These are phyloP conservation scores for Camelina neglecta DNA, from an alignment of 345 rosid species.

Conservation along the genomic window DNA sequence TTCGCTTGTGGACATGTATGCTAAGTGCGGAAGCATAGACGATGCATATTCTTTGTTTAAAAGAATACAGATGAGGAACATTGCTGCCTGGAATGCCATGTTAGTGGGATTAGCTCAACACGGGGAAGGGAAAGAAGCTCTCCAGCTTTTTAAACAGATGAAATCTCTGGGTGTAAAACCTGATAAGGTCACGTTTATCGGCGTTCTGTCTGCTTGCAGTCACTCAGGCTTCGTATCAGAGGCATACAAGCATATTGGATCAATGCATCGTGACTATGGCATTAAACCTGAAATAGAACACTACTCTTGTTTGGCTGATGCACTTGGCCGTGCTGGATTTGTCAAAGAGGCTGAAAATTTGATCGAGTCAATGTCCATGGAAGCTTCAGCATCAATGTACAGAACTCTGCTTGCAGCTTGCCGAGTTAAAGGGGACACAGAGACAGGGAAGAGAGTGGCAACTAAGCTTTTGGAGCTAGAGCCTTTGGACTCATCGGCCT, in stretches of 20 bases:
- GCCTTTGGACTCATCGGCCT: slow-evolving; percentile 59
- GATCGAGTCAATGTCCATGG: slow-evolving; percentile 57
- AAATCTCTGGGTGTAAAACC: slow-evolving; percentile 48
- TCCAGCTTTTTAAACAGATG: slow-evolving; percentile 53
- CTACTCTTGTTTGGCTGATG: slow-evolving; percentile 66
- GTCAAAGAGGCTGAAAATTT: slow-evolving; percentile 58
- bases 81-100: slow-evolving; percentile 59
- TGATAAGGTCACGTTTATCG: slow-evolving; percentile 57
- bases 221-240: slow-evolving; percentile 58
- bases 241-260: slow-evolving; percentile 49
- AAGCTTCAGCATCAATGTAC: slow-evolving; percentile 64
- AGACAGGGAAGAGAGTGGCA: slow-evolving; percentile 59
- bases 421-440: slow-evolving; percentile 54
- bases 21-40: slow-evolving; percentile 68
- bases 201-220: slow-evolving; percentile 63
- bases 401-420: slow-evolving; percentile 67
- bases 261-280: slow-evolving; percentile 55
- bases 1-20: slow-evolving; percentile 73
- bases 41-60: slow-evolving; percentile 57
- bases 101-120: slow-evolving; percentile 64
- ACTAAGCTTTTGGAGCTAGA: slow-evolving; percentile 55
- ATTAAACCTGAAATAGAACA: slow-evolving; percentile 65
- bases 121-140: slow-evolving; percentile 62
- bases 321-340: slow-evolving; percentile 64
- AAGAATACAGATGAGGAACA: slow-evolving; percentile 46